A percentile compares a stretch with the other conserved stretches of the same genome.
These are phyloP conservation scores for Beauveria sp. DNA, from an alignment of 2,329 filamentous ascomycete genomes.

Conservation along the genomic window DNA sequence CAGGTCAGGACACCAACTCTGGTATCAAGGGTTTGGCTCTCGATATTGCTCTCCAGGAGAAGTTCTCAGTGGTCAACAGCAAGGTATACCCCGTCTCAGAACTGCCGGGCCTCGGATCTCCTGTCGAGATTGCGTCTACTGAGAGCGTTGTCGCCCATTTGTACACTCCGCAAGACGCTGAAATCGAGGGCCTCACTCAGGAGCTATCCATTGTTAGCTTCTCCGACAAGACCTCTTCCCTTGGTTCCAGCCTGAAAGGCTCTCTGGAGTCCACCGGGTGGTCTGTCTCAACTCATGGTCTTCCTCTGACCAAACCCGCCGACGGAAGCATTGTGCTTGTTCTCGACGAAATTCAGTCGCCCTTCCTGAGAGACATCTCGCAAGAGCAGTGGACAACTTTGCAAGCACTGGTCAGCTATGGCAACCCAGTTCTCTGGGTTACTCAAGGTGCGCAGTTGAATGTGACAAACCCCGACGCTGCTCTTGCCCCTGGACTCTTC, in stretches of 20 bases:
- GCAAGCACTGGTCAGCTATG: background rate
- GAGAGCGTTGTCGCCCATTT: background rate
- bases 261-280: background rate
- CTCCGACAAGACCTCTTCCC: background rate
- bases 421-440: background rate
- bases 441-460: background rate
- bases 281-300: background rate
- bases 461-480: background rate
- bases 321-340: background rate
- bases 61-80: background rate
- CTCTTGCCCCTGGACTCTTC: background rate
- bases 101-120: background rate
- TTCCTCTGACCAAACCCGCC: background rate
- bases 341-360: conserved; percentile 6
- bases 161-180: background rate
- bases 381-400: conserved; percentile 9
- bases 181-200: background rate
- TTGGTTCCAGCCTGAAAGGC: background rate
- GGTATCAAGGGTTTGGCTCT: background rate
- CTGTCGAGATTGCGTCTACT: background rate
- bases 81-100: background rate
- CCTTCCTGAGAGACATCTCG: background rate
- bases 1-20: background rate
- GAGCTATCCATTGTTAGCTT: background rate
- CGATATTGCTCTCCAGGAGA: background rate